These are phyloP conservation scores for Parmales sp. DNA, from an alignment of 108 stramenopile genomes.

Conservation along the genomic window DNA sequence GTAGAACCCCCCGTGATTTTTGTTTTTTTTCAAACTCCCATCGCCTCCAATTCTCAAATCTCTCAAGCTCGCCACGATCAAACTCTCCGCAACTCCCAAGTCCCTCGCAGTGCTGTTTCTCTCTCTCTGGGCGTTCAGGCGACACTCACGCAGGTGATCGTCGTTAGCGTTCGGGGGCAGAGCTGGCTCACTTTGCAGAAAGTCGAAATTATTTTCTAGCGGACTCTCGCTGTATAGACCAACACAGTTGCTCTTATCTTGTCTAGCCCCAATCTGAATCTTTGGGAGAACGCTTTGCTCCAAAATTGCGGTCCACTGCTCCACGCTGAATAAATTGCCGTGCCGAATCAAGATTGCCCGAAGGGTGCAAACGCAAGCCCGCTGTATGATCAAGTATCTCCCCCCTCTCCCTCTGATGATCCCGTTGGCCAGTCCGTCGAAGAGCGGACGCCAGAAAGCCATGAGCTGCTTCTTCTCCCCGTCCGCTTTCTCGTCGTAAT, in stretches of 20 bases:
- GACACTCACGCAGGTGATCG: conserved; percentile 51
- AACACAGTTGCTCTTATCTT: conserved; percentile 49
- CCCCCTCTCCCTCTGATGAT: conserved; percentile 30
- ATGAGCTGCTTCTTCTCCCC: conserved; percentile 65
- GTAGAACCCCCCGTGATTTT: not conserved
- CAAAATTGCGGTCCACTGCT: conserved; percentile 51
- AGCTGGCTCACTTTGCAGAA: conserved; percentile 50
- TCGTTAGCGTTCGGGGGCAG: conserved; percentile 57
- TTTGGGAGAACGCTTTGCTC: conserved; percentile 53
- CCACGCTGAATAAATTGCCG: conserved; percentile 45
- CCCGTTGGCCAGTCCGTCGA: conserved; percentile 68
- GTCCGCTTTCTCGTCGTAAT: conserved; percentile 52
- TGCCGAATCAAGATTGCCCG: conserved; percentile 75
- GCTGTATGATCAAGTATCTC: conserved; percentile 65
- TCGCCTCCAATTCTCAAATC: conserved; percentile 74
- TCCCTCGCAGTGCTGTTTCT: conserved; percentile 45
- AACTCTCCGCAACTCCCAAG: conserved; percentile 61
- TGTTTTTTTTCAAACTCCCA: conserved; percentile 45
- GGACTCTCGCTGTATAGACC: conserved; percentile 68
- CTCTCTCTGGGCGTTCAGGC: conserved; percentile 36
- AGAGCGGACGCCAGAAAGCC: conserved; percentile 66
- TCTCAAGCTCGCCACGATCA: conserved; percentile 74
- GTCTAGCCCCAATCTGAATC: conserved; percentile 51
- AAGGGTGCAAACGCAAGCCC: conserved; percentile 63
- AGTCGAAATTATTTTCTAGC: conserved; percentile 63